phyloP scores from a whole-genome alignment of 2,329 filamentous ascomycete species.

The Curvularia hawaiiensis region DNA sequence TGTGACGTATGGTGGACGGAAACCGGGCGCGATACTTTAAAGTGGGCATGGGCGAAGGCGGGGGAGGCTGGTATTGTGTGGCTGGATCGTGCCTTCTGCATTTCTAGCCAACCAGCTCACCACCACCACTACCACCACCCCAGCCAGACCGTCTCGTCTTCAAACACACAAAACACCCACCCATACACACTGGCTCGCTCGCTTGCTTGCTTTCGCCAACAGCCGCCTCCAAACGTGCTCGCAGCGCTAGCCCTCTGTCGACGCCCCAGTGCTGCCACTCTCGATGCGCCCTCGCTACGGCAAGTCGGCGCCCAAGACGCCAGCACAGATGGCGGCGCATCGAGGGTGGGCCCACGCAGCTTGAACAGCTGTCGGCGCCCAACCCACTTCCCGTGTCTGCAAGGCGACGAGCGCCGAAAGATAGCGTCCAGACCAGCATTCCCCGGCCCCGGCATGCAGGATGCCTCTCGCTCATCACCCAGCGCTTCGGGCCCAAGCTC shows the following conservation, averaged over 20 bases:
- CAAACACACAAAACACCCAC: background rate
- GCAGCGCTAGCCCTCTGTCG: slow-evolving; percentile 3
- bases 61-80: slow-evolving; percentile 32
- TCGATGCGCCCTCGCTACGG: background rate
- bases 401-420: slow-evolving; percentile 8
- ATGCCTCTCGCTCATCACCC: slow-evolving; percentile 19
- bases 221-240: slow-evolving; percentile 4
- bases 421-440: slow-evolving; percentile 9
- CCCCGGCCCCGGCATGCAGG: slow-evolving; percentile 7
- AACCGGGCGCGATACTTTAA: slow-evolving; percentile 18
- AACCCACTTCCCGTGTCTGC: slow-evolving; percentile 9
- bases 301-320: slow-evolving; percentile 5
- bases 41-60: slow-evolving; percentile 20
- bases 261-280: background rate
- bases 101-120: slow-evolving; percentile 20
- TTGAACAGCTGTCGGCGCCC: slow-evolving; percentile 11
- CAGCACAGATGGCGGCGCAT: slow-evolving; percentile 6
- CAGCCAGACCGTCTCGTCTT: background rate
- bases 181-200: background rate
- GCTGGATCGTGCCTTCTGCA: slow-evolving; percentile 25
- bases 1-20: slow-evolving; percentile 33
- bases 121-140: slow-evolving; percentile 4
- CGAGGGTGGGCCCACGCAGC: slow-evolving; percentile 1
- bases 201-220: background rate
- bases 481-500: slow-evolving; percentile 17